Percentiles rank a stretch among this genome's conserved stretches.
phyloP scores from a whole-genome alignment of 306 rosid species.

The Ziziphus jujuba region DNA sequence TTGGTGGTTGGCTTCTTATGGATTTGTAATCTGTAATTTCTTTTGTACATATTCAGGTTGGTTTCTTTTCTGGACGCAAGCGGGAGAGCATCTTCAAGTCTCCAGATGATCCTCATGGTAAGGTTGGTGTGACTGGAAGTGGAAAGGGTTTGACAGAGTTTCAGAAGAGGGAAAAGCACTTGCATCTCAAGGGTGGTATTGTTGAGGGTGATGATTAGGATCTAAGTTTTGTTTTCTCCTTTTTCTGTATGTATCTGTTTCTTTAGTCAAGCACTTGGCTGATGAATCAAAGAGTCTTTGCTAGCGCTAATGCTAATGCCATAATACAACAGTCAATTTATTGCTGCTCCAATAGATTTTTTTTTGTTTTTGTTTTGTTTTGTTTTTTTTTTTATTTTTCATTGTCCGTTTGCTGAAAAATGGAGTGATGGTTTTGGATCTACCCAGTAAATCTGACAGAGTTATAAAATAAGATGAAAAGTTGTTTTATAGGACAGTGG shows the following conservation, averaged over 20 bases:
- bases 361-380: too few species aligned
- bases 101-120: conserved; percentile 90
- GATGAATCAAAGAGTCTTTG: too few species aligned
- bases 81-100: conserved; percentile 97
- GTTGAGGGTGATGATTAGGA: conserved; percentile 73
- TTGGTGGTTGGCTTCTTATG: too few species aligned
- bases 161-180: conserved; percentile 93
- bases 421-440: too few species aligned
- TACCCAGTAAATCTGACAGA: too few species aligned
- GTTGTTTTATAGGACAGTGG: too few species aligned
- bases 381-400: too few species aligned
- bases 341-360: too few species aligned
- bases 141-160: conserved; percentile 98
- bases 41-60: conserved; percentile 48
- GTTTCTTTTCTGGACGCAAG: conserved; percentile 90
- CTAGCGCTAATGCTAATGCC: not conserved
- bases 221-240: not conserved
- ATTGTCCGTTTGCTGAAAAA: too few species aligned
- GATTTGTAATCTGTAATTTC: not conserved
- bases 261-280: not conserved
- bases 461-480: too few species aligned
- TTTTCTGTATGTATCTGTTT: conserved; percentile 9
- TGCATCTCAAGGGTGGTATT: conserved; percentile 90
- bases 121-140: conserved; percentile 99
- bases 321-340: too few species aligned